Evolutionary conservation across 306 rosid species (phyloP).

Genomic region (Cercis canadensis): DNA sequence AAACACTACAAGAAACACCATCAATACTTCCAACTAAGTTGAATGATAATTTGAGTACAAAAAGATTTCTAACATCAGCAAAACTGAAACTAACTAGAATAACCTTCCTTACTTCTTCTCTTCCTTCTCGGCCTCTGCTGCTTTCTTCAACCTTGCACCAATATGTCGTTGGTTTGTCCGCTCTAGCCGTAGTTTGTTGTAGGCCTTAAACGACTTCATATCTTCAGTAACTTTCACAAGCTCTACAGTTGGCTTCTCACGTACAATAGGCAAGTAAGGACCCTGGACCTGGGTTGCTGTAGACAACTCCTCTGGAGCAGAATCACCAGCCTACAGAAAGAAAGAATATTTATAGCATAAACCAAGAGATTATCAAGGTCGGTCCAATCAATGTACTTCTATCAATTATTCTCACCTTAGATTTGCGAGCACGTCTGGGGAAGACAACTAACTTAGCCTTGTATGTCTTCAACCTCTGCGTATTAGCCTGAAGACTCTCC

Average conservation of each 20-base stretch:
- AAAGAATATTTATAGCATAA: background rate
- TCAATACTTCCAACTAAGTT: no score
- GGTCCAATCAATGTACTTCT: no score
- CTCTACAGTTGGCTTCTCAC: slow-evolving; percentile 56
- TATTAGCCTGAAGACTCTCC: slow-evolving; percentile 64
- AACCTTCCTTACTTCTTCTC: slow-evolving; percentile 51
- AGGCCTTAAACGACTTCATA: slow-evolving; percentile 62
- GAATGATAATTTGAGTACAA: no score
- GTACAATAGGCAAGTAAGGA: slow-evolving; percentile 48
- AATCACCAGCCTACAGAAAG: slow-evolving; percentile 63
- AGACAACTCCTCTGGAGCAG: slow-evolving; percentile 63
- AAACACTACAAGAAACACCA: no score
- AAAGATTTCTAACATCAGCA: no score
- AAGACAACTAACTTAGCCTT: slow-evolving; percentile 68
- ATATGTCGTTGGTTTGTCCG: slow-evolving; percentile 48
- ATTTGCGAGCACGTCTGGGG: slow-evolving; percentile 61
- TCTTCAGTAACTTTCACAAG: slow-evolving; percentile 57
- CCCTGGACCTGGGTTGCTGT: slow-evolving; percentile 69
- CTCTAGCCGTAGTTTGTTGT: slow-evolving; percentile 60
- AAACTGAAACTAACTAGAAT: no score
- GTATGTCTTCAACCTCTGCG: slow-evolving; percentile 64
- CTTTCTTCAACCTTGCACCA: slow-evolving; percentile 61
- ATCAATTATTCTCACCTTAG: slow-evolving; percentile 43
- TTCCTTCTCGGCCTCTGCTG: slow-evolving; percentile 73
- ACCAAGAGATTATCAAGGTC: background rate